phyloP scores from a whole-genome alignment of 1,139 yeast genomes.

The Pichia sp. region DNA sequence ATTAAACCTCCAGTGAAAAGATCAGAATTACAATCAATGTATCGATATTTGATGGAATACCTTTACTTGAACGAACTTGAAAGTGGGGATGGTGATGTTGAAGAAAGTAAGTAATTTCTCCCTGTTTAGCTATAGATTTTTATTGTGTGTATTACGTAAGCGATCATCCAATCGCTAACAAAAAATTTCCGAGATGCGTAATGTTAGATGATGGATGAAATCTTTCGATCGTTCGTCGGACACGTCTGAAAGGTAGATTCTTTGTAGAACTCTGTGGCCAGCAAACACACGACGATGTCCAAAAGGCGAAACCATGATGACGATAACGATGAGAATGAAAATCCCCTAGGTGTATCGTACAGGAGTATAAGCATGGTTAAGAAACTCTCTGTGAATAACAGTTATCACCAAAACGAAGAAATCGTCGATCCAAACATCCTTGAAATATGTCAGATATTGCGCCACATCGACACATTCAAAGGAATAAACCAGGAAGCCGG shows the following conservation, averaged over 20 bases:
- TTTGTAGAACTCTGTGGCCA: too few relatives aligned
- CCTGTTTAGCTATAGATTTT: too few relatives aligned
- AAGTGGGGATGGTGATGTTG: background rate
- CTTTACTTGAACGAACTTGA: slow-evolving; percentile 7
- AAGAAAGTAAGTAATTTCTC: too few relatives aligned
- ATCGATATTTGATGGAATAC: slow-evolving; percentile 12
- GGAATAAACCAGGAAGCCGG: background rate
- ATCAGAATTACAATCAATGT: slow-evolving; percentile 11
- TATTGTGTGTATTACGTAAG: slow-evolving; percentile 2
- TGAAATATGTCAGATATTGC: background rate
- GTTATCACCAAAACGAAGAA: slow-evolving; percentile 1
- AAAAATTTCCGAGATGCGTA: too few relatives aligned
- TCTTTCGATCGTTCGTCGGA: too few relatives aligned
- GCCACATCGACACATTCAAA: background rate
- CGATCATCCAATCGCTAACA: background rate
- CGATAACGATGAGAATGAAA: background rate
- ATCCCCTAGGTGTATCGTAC: background rate
- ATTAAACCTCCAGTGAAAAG: slow-evolving; percentile 11
- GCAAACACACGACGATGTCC: too few relatives aligned
- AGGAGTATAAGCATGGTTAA: background rate
- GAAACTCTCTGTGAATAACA: background rate
- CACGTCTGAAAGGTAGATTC: too few relatives aligned
- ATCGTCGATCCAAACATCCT: background rate
- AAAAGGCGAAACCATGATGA: background rate
- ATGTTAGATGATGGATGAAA: too few relatives aligned